phyloP scores from a whole-genome alignment of 345 rosid genomes.

The Physaria fendleri region DNA sequence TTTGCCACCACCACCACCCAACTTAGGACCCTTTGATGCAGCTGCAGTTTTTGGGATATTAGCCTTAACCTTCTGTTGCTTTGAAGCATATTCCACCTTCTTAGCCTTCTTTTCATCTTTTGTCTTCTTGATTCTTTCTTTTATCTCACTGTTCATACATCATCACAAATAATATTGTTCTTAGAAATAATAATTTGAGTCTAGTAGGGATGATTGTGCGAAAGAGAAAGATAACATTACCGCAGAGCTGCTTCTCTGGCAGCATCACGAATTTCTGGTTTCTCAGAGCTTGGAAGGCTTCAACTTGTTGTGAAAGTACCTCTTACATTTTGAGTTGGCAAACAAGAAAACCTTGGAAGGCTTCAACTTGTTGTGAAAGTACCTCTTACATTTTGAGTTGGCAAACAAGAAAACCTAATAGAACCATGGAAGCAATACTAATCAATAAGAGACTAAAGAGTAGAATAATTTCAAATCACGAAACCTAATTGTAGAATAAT shows the following conservation, averaged over 20 bases:
- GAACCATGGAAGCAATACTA: background rate
- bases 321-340: constrained; percentile 79
- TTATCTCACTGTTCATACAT: constrained; percentile 30
- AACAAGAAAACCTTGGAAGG: constrained; percentile 93
- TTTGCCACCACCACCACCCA: constrained; percentile 40
- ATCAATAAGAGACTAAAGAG: background rate
- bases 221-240: constrained; percentile 24
- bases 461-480: background rate
- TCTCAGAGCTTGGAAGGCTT: constrained; percentile 96
- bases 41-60: constrained; percentile 32
- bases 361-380: too few relatives aligned
- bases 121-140: constrained; percentile 35
- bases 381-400: too few relatives aligned
- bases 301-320: constrained; percentile 85
- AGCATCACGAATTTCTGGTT: constrained; percentile 80
- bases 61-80: constrained; percentile 27
- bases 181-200: too few relatives aligned
- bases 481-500: too few relatives aligned
- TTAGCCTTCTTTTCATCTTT: constrained; percentile 37
- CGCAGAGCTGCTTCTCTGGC: constrained; percentile 70
- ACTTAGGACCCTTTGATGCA: constrained; percentile 29
- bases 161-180: too few relatives aligned
- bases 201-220: background rate
- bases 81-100: constrained; percentile 29
- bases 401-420: too few relatives aligned